Conservation (phyloP, 345 rosid genomes). For the Bruguiera sexangula region DNA sequence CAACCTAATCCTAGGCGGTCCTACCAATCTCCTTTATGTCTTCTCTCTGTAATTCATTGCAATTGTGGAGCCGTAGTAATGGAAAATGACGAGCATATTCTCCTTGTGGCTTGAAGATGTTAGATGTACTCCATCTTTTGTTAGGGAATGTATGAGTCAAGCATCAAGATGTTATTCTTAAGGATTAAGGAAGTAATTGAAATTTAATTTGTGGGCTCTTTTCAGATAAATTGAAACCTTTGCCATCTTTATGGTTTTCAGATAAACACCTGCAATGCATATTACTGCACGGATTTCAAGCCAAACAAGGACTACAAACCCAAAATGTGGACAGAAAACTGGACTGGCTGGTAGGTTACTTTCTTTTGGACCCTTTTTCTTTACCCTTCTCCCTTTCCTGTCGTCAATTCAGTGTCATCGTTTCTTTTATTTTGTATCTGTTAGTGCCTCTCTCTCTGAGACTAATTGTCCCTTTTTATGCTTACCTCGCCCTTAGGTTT, state of each 20-base stretch:
- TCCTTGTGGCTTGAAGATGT: neutral
- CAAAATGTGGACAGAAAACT: conserved; percentile 43
- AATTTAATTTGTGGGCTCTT: neutral
- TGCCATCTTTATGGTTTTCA: neutral
- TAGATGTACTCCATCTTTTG: neutral
- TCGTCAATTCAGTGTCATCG: neutral
- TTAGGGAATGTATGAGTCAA: neutral
- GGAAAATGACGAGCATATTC: neutral
- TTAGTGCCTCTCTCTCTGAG: neutral
- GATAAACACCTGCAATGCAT: conserved; percentile 47
- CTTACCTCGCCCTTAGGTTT: conserved; percentile 19
- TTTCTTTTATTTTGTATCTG: too few relatives aligned
- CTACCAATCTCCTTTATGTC: neutral
- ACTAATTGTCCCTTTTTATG: neutral
- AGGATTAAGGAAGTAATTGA: neutral
- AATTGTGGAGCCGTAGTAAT: neutral
- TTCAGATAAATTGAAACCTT: neutral
- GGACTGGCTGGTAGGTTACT: conserved; percentile 35
- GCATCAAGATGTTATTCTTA: neutral
- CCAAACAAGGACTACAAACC: conserved; percentile 43
- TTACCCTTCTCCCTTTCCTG: neutral
- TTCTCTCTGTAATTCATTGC: neutral
- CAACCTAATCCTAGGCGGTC: conserved; percentile 3
- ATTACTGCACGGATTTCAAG: conserved; percentile 39
- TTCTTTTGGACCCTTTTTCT: neutral